Evolutionary conservation across 768 basidiomycete species (phyloP).

Genomic region (Naganishia onofrii): DNA sequence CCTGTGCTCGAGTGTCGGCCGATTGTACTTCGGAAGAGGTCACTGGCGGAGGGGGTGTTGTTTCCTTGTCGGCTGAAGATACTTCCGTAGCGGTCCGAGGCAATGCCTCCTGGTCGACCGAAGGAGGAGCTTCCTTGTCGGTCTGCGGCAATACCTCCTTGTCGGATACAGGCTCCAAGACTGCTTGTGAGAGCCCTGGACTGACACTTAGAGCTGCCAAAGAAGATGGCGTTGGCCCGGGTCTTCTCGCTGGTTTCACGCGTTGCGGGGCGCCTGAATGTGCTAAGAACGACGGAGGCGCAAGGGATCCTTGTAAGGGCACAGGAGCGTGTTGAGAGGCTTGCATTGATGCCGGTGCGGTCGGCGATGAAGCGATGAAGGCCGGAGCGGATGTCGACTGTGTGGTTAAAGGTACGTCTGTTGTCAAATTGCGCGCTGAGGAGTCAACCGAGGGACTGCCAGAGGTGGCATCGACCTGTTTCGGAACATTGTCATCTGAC

Average conservation of each 20-base stretch:
- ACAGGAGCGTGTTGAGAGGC: background rate
- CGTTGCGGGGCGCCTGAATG: background rate
- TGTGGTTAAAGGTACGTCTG: background rate
- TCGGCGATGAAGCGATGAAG: background rate
- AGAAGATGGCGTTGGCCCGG: slow-evolving; percentile 6
- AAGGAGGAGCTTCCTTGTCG: too few species aligned
- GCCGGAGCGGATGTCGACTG: too few species aligned
- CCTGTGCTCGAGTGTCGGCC: too few species aligned
- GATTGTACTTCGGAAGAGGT: background rate
- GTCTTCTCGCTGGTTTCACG: background rate
- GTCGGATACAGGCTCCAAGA: background rate
- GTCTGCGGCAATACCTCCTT: background rate
- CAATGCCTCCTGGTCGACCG: too few species aligned
- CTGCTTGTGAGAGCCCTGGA: background rate
- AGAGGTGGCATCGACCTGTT: background rate
- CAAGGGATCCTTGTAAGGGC: background rate
- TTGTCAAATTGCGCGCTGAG: background rate
- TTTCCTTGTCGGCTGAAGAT: too few species aligned
- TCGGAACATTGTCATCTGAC: background rate
- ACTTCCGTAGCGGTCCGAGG: background rate
- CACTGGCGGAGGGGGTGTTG: background rate
- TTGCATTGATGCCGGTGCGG: background rate
- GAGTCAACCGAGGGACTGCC: background rate
- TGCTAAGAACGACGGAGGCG: background rate
- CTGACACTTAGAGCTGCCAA: slow-evolving; percentile 11